Base-by-base conservation (phyloP, 352 stramenopile species). In the Pythium guiyangense region DNA sequence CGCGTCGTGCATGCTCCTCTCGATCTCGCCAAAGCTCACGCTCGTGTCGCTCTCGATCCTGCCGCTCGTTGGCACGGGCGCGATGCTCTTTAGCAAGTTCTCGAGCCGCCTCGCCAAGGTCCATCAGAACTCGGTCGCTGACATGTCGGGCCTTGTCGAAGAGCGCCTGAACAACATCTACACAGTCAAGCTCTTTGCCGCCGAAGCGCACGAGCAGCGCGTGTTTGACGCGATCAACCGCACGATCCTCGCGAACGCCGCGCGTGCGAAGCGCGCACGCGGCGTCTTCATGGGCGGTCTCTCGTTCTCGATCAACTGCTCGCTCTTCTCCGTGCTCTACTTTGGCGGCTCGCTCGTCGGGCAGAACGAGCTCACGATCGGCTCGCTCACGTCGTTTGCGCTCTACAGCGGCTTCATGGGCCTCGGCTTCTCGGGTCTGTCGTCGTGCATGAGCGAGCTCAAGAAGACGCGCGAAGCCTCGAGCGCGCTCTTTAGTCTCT, bases 381-480 rank as follows among this genome's bases (percentile, higher is more conserved):
- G 90, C 14, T 86, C 86, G 51, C 77, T 97, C 39, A 96, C 88
- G 43, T 96, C 87, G 4, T 97, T 97, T 54, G 83, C 90, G 26
- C 60, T 97, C 3, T 97, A 97, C 80, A 96, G 78, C 48, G 86
- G 86, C 18, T 94, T 96, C 54, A 94, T 97, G 74, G 86, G 83
- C 27, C 73, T 96, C 12, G 89, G 88, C 6, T 96, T 96, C 67
- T 96, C 87, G 17, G 77, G 80, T 0, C 67, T 97, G 12, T 91
- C 86, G 29, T 95, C 85, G 10, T 94, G 83, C 62, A 70, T 91
- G 39, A 74, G 86, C 20, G 83, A 96, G 47, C 71, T 94, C 43
- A 84, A 76, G 55, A 84, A 85, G 45, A 81, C 79, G 14, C 81
- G 82, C 44, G 79, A 88, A 57, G 87, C 83, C 31, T 93, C 82